Evolutionary conservation across 169 alveolate species (phyloP).

Genomic region (Theileria luwenshuni): DNA sequence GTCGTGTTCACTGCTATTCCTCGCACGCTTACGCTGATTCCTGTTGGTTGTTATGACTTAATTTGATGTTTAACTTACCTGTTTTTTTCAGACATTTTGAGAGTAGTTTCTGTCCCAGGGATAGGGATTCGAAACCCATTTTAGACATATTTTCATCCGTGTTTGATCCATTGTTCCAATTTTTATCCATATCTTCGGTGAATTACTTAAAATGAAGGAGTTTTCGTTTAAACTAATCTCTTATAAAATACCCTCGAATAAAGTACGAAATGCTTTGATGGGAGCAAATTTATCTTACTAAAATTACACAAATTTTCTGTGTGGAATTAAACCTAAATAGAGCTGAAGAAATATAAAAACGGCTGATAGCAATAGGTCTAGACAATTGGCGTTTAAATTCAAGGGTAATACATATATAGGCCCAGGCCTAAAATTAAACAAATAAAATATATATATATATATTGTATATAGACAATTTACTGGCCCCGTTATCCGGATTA

Average conservation of each 20-base stretch:
- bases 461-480: background rate
- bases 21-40: slow-evolving; percentile 62
- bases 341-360: background rate
- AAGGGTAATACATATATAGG: slow-evolving; percentile 14
- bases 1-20: slow-evolving; percentile 63
- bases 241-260: background rate
- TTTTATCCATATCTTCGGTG: slow-evolving; percentile 21
- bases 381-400: background rate
- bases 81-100: slow-evolving; percentile 38
- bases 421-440: slow-evolving; percentile 6
- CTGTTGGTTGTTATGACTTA: slow-evolving; percentile 2
- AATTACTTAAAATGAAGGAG: background rate
- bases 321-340: background rate
- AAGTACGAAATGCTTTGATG: no score
- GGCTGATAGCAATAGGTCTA: slow-evolving; percentile 1
- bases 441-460: slow-evolving; percentile 3
- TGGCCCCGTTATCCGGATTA: background rate
- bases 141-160: slow-evolving; percentile 26
- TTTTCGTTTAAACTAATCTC: background rate
- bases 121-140: slow-evolving; percentile 32
- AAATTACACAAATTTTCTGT: background rate
- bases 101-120: slow-evolving; percentile 58
- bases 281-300: background rate
- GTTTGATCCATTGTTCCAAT: slow-evolving; percentile 30
- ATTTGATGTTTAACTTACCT: slow-evolving; percentile 22